Base-by-base conservation (phyloP, 371 early-diverging fungal genomes). In the Batkoa obscura region DNA sequence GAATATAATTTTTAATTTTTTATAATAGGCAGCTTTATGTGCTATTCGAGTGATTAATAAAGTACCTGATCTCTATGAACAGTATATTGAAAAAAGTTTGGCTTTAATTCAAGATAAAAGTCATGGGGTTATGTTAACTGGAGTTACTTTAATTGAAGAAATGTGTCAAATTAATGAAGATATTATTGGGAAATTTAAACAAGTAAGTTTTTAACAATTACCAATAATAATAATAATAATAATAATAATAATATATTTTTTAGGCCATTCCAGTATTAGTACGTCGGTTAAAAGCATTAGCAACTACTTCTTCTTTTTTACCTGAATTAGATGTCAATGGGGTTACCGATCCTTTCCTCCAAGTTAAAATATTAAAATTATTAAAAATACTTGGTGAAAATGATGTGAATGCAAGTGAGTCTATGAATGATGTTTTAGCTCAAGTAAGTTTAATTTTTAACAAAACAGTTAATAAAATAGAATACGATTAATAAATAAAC, bases 281-380 rank as follows among this genome's bases (percentile, higher is more conserved):
- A 13, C 75, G 88, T 36, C 90, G 90, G 63, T 72, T 96, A 50
- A 91, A 90, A 60, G 78, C 79, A 55, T 73, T 98, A 43, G 79
- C 88, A 45, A 55, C 55, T 2, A 83, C 85, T 6, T 78, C 88
- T 23, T 90, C 90, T 6, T 85, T 81, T 60, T 84, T 88, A n/a
- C 83, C 91, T 8, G 98, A 98, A 63, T 91, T 97, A 59, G 94
- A 93, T 69, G 96, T 98, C 35, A 82, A 81, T 43, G 95, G 94
- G 35, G 83, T 95, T 45, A 87, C 86, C 5, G 95, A 98, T 66
- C 98, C 98, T 33, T 98, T 96, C 71, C 68, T 98, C 58, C 95
- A 96, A 68, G 87, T 94, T 59, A 88, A 88, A 60, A 78, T 94
- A n/a, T 70, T 98, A 42, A 78, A 90, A 12, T 72, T 98, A 35